A percentile compares a stretch with the other conserved stretches of the same genome.
Evolutionary conservation across 2,329 filamentous ascomycete genomes (phyloP).

Genomic region (Ophiocordyceps camponoti-leonardi): DNA sequence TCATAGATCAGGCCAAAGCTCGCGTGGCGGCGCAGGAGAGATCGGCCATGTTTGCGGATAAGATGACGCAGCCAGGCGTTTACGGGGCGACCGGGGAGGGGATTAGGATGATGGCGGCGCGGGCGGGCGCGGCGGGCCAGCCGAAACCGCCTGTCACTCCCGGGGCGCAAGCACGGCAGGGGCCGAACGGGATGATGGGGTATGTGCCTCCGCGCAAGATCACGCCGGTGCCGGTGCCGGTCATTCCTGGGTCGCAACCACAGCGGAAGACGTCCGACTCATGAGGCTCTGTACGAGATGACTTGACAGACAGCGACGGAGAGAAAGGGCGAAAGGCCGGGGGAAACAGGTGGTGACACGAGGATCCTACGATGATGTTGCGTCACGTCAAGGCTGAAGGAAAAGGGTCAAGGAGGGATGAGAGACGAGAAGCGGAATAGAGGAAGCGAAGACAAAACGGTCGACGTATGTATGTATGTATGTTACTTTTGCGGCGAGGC

Average conservation of each 20-base stretch:
- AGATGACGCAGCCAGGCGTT: constrained; percentile 28
- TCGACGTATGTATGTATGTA: neutral
- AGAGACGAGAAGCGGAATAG: neutral
- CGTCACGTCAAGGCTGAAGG: too few species aligned
- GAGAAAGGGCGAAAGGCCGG: too few species aligned
- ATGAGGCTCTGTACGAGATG: too few species aligned
- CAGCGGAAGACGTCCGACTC: neutral
- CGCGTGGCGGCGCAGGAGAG: constrained; percentile 27
- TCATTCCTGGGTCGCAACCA: constrained; percentile 20
- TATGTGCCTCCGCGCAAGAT: constrained; percentile 21
- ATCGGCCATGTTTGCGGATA: constrained; percentile 21
- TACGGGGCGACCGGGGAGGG: constrained; percentile 13
- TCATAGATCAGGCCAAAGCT: constrained; percentile 32
- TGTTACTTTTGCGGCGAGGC: neutral
- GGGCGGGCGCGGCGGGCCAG: constrained; percentile 18
- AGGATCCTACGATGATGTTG: too few species aligned
- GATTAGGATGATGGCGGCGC: constrained; percentile 13
- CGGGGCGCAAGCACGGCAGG: constrained; percentile 7
- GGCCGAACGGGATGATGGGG: constrained; percentile 16
- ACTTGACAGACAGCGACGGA: too few species aligned
- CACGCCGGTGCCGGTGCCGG: constrained; percentile 25
- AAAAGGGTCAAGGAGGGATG: neutral
- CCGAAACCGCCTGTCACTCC: constrained; percentile 15
- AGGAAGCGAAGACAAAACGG: neutral
- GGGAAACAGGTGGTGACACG: too few species aligned